Evolutionary conservation across 306 rosid genomes (phyloP).

Genomic region (Castanopsis chinensis): DNA sequence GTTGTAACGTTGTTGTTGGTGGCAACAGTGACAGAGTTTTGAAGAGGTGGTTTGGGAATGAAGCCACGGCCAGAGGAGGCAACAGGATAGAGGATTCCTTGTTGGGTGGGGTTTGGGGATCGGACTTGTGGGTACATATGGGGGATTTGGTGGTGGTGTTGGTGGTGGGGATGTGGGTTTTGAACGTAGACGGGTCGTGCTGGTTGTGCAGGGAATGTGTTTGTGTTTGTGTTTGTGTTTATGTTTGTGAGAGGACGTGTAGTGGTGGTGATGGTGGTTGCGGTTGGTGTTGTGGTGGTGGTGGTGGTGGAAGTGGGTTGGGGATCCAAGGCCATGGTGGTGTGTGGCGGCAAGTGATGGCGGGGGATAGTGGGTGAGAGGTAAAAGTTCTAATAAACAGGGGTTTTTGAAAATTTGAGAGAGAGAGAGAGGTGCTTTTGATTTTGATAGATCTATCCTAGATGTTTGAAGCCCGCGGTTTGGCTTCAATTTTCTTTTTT

Average conservation of each 20-base stretch:
- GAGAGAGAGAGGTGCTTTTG: no score
- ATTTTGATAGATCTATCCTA: no score
- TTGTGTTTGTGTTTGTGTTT: background rate
- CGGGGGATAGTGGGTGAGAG: background rate
- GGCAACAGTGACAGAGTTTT: constrained; percentile 36
- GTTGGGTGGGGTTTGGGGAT: constrained; percentile 26
- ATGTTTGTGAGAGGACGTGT: constrained; percentile 18
- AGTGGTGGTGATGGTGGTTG: background rate
- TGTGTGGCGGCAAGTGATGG: constrained; percentile 5
- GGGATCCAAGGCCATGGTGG: background rate
- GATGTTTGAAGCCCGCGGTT: no score
- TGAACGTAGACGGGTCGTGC: constrained; percentile 34
- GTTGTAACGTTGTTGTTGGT: constrained; percentile 24
- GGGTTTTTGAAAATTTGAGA: no score
- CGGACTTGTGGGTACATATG: constrained; percentile 39
- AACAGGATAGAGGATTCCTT: constrained; percentile 49
- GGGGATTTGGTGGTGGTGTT: constrained; percentile 26
- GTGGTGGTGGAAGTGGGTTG: constrained; percentile 3
- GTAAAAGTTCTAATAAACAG: no score
- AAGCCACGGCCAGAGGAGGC: constrained; percentile 55
- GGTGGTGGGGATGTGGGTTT: constrained; percentile 35
- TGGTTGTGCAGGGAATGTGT: constrained; percentile 18
- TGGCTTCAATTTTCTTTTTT: no score
- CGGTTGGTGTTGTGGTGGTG: constrained; percentile 14
- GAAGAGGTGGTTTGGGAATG: constrained; percentile 39